These are phyloP conservation scores for Fennellomyces sp. DNA, from an alignment of 371 early-diverging fungal genomes.

Conservation along the genomic window DNA sequence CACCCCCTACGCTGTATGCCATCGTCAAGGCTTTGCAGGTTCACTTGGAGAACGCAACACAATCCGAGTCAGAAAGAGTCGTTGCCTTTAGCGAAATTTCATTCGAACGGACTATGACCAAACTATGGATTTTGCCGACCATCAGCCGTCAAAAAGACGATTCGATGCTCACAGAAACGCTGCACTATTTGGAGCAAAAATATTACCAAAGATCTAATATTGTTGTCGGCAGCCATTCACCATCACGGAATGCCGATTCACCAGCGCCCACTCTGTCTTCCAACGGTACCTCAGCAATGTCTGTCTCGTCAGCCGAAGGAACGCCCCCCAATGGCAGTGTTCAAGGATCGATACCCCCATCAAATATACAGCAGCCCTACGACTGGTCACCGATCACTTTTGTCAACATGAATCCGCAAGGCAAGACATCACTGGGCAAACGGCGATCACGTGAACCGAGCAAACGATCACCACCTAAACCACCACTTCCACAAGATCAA, in stretches of 20 bases:
- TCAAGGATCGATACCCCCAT: no score
- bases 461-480: no score
- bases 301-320: constrained; percentile 8
- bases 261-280: constrained; percentile 34
- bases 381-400: no score
- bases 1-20: constrained; percentile 35
- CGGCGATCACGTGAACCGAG: no score
- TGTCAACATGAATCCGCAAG: no score
- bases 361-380: no score
- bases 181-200: background rate
- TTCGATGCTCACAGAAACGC: constrained; percentile 8
- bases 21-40: constrained; percentile 39
- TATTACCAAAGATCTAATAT: constrained; percentile 7
- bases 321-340: background rate
- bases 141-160: background rate
- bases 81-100: constrained; percentile 22
- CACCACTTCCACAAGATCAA: no score
- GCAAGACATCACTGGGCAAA: no score
- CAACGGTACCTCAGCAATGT: constrained; percentile 9
- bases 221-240: constrained; percentile 6
- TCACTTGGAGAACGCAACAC: constrained; percentile 39
- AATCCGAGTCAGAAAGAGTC: constrained; percentile 12
- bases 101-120: constrained; percentile 13
- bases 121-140: background rate
- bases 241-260: constrained; percentile 18